These are phyloP conservation scores for Sclerotinia borealis DNA, from an alignment of 2,329 filamentous ascomycete species.

Conservation along the genomic window DNA sequence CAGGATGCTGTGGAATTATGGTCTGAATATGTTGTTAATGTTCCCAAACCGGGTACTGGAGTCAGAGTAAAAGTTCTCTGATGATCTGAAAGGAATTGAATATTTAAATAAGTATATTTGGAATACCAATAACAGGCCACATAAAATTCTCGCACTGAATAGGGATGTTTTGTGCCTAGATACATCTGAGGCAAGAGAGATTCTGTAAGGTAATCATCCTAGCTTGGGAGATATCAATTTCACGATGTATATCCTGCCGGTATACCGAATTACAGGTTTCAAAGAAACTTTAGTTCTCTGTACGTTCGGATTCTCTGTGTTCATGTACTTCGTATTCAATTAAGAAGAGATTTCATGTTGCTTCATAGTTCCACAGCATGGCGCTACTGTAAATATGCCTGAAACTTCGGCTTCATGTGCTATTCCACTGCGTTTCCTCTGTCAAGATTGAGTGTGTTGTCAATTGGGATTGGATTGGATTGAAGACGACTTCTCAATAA, in stretches of 20 bases:
- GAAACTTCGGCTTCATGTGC: not conserved
- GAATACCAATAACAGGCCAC: not conserved
- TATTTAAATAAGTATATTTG: not conserved
- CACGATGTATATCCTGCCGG: not conserved
- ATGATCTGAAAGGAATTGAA: not conserved
- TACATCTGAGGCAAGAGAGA: not conserved
- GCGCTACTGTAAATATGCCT: not conserved
- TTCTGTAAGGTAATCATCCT: not conserved
- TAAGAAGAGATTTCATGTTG: not conserved
- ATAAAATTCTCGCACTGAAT: no score
- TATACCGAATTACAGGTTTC: not conserved
- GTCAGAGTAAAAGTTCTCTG: slow-evolving; percentile 7
- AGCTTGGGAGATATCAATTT: not conserved
- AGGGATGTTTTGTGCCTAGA: not conserved
- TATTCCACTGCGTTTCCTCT: not conserved
- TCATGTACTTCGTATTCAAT: not conserved
- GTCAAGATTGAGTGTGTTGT: not conserved
- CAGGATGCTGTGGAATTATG: slow-evolving; percentile 5
- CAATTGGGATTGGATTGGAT: not conserved
- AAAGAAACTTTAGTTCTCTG: not conserved
- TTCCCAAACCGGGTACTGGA: not conserved
- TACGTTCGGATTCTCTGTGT: slow-evolving; percentile 4
- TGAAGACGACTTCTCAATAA: not conserved
- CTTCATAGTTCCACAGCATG: not conserved
- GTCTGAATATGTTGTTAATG: not conserved